Base-by-base conservation (phyloP, 805 yeast genomes). In the Saturnispora besseyi region DNA sequence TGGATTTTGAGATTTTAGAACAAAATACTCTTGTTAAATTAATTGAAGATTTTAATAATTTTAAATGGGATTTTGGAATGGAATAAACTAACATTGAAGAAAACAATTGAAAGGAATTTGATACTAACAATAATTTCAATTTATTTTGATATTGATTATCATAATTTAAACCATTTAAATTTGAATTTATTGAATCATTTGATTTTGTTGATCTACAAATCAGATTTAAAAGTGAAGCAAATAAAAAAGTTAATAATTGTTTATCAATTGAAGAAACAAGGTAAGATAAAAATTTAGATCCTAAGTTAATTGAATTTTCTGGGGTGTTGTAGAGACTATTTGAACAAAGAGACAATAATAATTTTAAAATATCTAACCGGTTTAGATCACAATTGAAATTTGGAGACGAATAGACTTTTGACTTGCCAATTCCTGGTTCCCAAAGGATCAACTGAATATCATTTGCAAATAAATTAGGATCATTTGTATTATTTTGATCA, bases 371-470 rank as follows among this genome's bases (percentile, higher is more conserved):
- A 59, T 86, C 95, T 5, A 81, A 66, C 57, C 95, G 75, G 60
- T 85, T 80, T 26, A 79, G 62, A 56, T 85, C 90, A 38, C 78
- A 59, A 22, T 69, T 66, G 1, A 75, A 66, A 15, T 60, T 66
- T 42, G 69, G 77, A 33, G 48, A 58, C 34, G 56, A 44, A 41
- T 51, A 57, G 6, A 47, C 48, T 4, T 54, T 63, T 2, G 63
- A 58, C 3, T 69, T 62, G 2, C 87, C 90, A 31, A 89, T 73
- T 5, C 96, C 96, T 3, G 84, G 79, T 57, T 86, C 95, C 96
- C 96, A 89, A 1, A 84, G 70, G 7, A 69, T 54, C 46, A 65
- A 66, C 24, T 73, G 73, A 4, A 62, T 55, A 6, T 67, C 64
- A 29, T 64, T 63, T 22, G 61, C 50, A 21, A 44, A 12, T 6